phyloP scores from a whole-genome alignment of 2,329 filamentous ascomycete species.

The Nigrospora oryzae region DNA sequence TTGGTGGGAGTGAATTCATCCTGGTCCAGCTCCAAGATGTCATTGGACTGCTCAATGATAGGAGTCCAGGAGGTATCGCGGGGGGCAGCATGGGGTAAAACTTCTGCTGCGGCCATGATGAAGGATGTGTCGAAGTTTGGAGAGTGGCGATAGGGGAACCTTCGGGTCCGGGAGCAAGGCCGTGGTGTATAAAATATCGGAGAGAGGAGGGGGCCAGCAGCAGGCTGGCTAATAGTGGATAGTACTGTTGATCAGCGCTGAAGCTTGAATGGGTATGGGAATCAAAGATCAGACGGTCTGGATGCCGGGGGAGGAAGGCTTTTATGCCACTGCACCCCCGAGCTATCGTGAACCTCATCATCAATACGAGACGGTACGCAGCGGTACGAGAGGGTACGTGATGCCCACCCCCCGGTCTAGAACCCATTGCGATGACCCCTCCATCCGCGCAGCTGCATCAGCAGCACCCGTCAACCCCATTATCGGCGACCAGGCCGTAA shows the following conservation, averaged over 20 bases:
- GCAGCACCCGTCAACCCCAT: too few species aligned
- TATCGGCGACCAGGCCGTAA: too few species aligned
- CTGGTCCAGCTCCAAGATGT: constrained; percentile 4
- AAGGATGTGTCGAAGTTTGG: not conserved
- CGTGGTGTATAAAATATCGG: not conserved
- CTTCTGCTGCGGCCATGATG: constrained; percentile 14
- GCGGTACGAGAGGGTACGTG: too few species aligned
- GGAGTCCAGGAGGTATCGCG: constrained; percentile 12
- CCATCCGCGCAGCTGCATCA: too few species aligned
- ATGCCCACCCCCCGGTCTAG: too few species aligned
- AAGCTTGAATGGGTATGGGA: too few species aligned
- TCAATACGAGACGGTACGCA: too few species aligned
- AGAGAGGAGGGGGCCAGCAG: not conserved
- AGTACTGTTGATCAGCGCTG: too few species aligned
- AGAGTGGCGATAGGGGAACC: not conserved
- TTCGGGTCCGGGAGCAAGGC: not conserved
- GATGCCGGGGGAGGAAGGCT: not conserved
- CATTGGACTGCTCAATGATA: constrained; percentile 11
- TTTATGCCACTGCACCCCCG: too few species aligned
- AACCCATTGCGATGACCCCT: too few species aligned
- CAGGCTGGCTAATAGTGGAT: constrained; percentile 4
- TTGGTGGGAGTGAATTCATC: constrained; percentile 41
- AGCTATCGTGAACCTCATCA: too few species aligned
- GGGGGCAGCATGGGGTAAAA: constrained; percentile 6
- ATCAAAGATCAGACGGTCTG: too few species aligned